Conservation (phyloP, 768 basidiomycete genomes). For the Sporobolomyces pararoseus region DNA sequence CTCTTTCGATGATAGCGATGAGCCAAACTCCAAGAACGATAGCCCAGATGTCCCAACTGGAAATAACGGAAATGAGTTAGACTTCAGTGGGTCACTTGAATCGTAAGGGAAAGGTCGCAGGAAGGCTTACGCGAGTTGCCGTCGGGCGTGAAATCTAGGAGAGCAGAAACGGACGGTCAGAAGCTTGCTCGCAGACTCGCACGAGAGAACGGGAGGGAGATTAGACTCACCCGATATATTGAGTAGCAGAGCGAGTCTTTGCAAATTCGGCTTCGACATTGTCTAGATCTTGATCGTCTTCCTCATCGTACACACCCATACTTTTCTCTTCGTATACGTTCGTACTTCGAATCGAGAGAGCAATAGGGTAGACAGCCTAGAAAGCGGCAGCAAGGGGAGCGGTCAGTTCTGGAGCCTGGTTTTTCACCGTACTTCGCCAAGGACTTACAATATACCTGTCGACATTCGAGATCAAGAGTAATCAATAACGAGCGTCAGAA, state of each 20-base stretch:
- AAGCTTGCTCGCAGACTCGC: no score
- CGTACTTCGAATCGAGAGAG: constrained; percentile 66
- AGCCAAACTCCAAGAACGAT: constrained; percentile 76
- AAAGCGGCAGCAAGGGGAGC: neutral
- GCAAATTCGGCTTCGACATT: constrained; percentile 37
- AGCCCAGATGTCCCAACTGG: constrained; percentile 92
- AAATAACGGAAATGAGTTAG: neutral
- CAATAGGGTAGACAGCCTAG: constrained; percentile 51
- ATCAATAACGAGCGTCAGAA: neutral
- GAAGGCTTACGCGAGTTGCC: constrained; percentile 64
- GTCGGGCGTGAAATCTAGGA: constrained; percentile 61
- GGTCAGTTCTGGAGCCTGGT: no score
- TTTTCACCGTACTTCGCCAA: no score
- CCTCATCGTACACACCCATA: constrained; percentile 51
- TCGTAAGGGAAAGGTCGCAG: no score
- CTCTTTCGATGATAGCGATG: constrained; percentile 79
- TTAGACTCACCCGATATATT: constrained; percentile 42
- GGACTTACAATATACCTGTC: constrained; percentile 4
- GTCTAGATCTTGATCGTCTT: constrained; percentile 37
- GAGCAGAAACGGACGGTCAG: constrained; percentile 37
- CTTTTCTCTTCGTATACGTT: constrained; percentile 82
- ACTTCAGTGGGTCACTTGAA: no score
- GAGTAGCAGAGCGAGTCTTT: constrained; percentile 40
- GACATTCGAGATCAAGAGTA: neutral
- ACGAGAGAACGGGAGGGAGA: no score